Base-by-base conservation (phyloP, 306 rosid species). In the Dalbergia cochinchinensis region DNA sequence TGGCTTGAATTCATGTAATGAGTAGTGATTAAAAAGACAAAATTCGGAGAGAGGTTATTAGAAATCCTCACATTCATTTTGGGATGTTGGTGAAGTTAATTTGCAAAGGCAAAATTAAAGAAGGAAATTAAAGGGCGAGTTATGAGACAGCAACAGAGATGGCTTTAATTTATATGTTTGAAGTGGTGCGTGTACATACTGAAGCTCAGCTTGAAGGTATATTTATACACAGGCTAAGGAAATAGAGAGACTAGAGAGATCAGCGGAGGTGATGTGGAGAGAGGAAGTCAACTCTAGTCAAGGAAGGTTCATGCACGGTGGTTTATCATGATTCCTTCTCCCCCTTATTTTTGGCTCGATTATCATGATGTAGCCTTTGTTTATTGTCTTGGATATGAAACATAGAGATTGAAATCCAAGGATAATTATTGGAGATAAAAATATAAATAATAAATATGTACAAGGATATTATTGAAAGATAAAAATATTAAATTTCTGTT, bases 61-160 rank as follows among this genome's bases (percentile, higher is more conserved):
- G 4, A 66, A 20, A 39, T n/a, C 35, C 60, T 82, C 2, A 76
- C 80, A 47, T 67, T 82, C 81, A 82, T 82, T 59, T 65, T 47
- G 41, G 20, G 5, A 42, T 22, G 47, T 72, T 73, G 79, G 55
- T 5, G 55, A 39, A 13, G 44, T 39, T 22, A 22, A 22, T 42
- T 12, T 64, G 79, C 51, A 47, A 35, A 61, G 51, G 55, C 12
- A 39, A 78, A n/a, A 7, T 42, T 58, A 59, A 18, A 65, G 71
- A 3, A 68, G 42, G 55, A 10, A 8, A 47, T 2, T 10, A 11
- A 6, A 7, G 8, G 31, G 16, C 22, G 5, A 33, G 9, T 10
- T 37, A 58, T 7, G 70, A 15, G 48, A 60, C 31, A 5, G 79
- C 57, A 15, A 47, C 0, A 62, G 7, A 15, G 65, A 54, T 37